Evolutionary conservation across 176 grass and related monocot genomes (phyloP).

Genomic region (Carex parvula): DNA sequence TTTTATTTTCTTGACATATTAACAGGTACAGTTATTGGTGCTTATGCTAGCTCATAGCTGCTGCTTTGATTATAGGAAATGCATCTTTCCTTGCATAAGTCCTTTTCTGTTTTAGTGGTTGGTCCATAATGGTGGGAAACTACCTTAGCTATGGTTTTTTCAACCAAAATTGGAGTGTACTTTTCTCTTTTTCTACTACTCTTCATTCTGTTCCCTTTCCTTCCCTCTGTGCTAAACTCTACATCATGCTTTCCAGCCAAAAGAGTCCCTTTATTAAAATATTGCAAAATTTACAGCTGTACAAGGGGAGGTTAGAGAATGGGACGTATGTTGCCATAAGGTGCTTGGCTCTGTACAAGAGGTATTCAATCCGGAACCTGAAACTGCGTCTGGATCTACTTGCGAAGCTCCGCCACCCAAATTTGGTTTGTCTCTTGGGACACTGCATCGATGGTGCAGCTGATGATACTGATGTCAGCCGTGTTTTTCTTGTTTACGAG

Average conservation of each 20-base stretch:
- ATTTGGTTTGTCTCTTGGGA: constrained; percentile 87
- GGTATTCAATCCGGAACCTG: constrained; percentile 87
- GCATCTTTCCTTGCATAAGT: neutral
- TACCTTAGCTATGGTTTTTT: neutral
- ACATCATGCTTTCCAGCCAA: neutral
- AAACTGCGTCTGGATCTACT: constrained; percentile 96
- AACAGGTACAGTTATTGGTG: neutral
- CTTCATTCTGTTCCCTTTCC: neutral
- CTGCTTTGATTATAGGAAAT: neutral
- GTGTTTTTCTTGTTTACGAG: constrained; percentile 95
- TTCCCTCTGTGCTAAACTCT: neutral
- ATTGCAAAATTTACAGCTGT: constrained; percentile 55
- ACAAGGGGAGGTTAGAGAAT: constrained; percentile 90
- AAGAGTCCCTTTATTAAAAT: neutral
- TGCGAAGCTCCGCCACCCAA: constrained; percentile 83
- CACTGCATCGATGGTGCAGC: constrained; percentile 65
- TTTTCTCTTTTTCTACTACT: neutral
- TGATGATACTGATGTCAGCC: constrained; percentile 71
- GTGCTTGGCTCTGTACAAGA: constrained; percentile 76
- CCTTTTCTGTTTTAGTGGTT: neutral
- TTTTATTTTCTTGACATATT: neutral
- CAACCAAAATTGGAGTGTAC: neutral
- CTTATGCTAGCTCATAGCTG: neutral
- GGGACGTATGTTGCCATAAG: constrained; percentile 76
- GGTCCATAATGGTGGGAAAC: neutral